Evolutionary conservation across 2,329 filamentous ascomycete genomes (phyloP), one percentile per base, ranked within the genome.

Genomic region (Sarocladium oryzae): DNA sequence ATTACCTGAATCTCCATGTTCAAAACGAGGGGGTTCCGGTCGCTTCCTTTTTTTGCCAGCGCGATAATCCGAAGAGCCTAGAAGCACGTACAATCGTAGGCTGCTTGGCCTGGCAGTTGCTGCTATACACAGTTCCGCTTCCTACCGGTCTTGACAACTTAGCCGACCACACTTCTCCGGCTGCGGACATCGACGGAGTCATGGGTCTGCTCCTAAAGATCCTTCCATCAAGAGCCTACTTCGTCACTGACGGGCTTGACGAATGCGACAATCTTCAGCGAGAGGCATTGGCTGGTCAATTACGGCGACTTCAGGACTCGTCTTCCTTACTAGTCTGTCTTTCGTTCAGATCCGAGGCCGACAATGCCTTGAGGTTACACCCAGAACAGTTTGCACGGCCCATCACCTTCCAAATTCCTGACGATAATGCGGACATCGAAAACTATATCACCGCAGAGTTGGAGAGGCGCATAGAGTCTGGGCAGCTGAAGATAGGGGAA

Each of bases 41-140:
- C 2, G 60, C 59, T 0, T 68, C 65, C 45, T 69, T 70, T 52
- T 70, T 70, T 43, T 66, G 61, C 16, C 56, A 60, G 0, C 52
- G 67, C 20, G 62, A 69, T 10, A 56, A 60, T 1, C 26, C 52
- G 2, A 60, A 66, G 2, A 65, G 62, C 18, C 51, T 69, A 3
- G 56, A 56, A 16, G 52, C 61, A 0, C 45, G 55, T 1, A 66
- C 61, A 0, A 57, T 70, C 5, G 46, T 70, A n/a, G 61, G 66
- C 0, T 67, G 56, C 13, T 53, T 70, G 0, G 54, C 55, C 5
- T 62, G 68, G 24, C 71, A 75, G 56, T 56, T 75, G 2, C n/a
- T n/a, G n/a, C 53, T 71, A 16, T 16, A 52, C 6, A 15, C 24
- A 2, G 13, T 30, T 30, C 28, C 28, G 13, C 28, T 30, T 30